Evolutionary conservation across 2,329 filamentous ascomycete species (phyloP).

Genomic region (Tolypocladium ophioglossoides): DNA sequence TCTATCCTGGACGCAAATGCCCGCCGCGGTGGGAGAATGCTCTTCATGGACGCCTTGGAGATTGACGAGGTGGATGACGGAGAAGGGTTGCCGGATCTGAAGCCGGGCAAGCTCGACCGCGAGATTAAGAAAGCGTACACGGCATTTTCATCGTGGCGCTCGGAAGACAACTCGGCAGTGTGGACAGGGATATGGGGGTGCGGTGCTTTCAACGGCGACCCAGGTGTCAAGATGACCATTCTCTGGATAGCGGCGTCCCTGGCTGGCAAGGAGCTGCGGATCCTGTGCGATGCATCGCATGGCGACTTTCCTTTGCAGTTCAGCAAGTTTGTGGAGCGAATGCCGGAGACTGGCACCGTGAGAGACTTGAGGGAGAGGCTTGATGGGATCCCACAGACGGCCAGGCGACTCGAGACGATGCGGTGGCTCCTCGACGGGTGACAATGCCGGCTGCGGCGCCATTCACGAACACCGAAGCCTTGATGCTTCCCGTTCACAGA

Average conservation of each 20-base stretch:
- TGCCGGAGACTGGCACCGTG: background rate
- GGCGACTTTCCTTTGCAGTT: background rate
- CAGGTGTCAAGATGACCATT: constrained; percentile 18
- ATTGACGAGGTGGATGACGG: constrained; percentile 16
- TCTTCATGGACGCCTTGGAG: constrained; percentile 27
- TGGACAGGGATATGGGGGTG: constrained; percentile 23
- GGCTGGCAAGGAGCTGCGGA: constrained; percentile 9
- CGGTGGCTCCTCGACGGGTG: background rate
- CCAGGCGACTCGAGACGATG: background rate
- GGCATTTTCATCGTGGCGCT: constrained; percentile 14
- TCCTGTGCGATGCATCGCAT: constrained; percentile 9
- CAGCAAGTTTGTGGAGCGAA: background rate
- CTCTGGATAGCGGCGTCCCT: constrained; percentile 21
- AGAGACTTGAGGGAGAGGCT: background rate
- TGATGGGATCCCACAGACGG: background rate
- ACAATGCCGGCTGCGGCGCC: background rate
- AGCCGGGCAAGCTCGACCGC: constrained; percentile 12
- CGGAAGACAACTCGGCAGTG: constrained; percentile 5
- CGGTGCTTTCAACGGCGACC: constrained; percentile 23
- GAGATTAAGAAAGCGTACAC: constrained; percentile 19
- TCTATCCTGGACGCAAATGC: background rate
- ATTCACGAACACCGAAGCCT: too few relatives aligned
- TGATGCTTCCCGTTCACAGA: background rate
- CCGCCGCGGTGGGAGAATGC: constrained; percentile 16
- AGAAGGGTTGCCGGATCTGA: constrained; percentile 14